These are phyloP conservation scores for Nothophoma quercina DNA, from an alignment of 2,329 filamentous ascomycete genomes.

Conservation along the genomic window DNA sequence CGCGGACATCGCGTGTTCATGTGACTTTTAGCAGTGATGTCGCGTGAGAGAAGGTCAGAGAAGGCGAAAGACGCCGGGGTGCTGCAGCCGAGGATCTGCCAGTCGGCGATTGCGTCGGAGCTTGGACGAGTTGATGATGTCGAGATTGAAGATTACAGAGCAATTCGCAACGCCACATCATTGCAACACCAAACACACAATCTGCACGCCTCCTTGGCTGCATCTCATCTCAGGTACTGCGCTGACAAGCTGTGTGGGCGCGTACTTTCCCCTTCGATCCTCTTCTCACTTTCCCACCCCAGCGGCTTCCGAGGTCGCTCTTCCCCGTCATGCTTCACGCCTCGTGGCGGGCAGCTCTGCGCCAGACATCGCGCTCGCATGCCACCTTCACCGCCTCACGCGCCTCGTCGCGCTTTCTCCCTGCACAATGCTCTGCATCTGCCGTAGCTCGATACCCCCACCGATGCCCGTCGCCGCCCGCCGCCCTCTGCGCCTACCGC, in stretches of 20 bases:
- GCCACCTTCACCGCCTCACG: constrained; percentile 42
- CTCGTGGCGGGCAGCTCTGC: constrained; percentile 70
- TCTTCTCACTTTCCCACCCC: background rate
- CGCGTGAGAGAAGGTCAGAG: constrained; percentile 14
- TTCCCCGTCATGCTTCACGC: constrained; percentile 64
- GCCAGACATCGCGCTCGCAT: constrained; percentile 55
- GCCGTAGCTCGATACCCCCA: constrained; percentile 31
- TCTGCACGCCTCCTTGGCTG: constrained; percentile 20
- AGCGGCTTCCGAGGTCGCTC: constrained; percentile 21
- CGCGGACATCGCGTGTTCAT: constrained; percentile 17
- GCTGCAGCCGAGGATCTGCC: background rate
- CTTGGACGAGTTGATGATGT: constrained; percentile 19
- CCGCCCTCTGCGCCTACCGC: constrained; percentile 44
- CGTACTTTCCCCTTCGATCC: constrained; percentile 2
- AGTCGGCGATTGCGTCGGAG: constrained; percentile 15
- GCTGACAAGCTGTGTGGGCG: constrained; percentile 15
- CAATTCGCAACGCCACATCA: constrained; percentile 12
- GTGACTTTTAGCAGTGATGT: constrained; percentile 2
- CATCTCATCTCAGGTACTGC: constrained; percentile 7
- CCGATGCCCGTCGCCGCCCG: constrained; percentile 39
- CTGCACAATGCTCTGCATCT: constrained; percentile 42
- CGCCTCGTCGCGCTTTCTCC: constrained; percentile 35
- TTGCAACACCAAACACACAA: constrained; percentile 10
- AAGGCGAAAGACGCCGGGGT: constrained; percentile 6
- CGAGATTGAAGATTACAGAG: constrained; percentile 18